Percentiles rank a stretch among this genome's conserved stretches.
Evolutionary conservation across 495 filamentous ascomycete genomes (phyloP).

Genomic region (Tetracladium setigerum): DNA sequence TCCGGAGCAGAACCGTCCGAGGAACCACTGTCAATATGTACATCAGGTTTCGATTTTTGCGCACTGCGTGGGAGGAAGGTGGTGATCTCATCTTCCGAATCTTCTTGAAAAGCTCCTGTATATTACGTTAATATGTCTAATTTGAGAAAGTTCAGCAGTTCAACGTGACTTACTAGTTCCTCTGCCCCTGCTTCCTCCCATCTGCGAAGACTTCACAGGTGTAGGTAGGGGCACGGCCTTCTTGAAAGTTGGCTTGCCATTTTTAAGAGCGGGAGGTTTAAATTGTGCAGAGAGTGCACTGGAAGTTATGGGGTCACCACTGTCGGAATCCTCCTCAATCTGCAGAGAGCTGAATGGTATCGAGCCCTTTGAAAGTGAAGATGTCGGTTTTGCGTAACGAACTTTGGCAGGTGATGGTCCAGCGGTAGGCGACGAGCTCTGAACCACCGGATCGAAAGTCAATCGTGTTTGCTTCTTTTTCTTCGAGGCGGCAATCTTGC

Average conservation of each 20-base stretch:
- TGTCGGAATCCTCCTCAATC: too few species aligned
- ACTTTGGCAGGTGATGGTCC: constrained; percentile 12
- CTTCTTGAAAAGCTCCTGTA: too few species aligned
- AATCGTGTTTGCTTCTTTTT: constrained; percentile 15
- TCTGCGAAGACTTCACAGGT: not conserved
- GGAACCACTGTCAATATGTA: not conserved
- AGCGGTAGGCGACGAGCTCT: constrained; percentile 1
- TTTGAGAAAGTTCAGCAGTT: too few species aligned
- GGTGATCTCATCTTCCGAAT: too few species aligned
- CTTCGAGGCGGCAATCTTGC: too few species aligned
- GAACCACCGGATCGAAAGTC: constrained; percentile 8
- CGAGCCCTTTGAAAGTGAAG: not conserved
- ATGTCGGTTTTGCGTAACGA: constrained; percentile 3
- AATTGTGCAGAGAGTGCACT: too few species aligned
- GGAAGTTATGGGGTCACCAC: too few species aligned
- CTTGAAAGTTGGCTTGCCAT: not conserved
- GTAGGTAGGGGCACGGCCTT: not conserved
- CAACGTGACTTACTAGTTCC: too few species aligned
- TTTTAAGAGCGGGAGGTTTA: not conserved
- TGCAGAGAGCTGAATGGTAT: not conserved
- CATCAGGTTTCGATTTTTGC: too few species aligned
- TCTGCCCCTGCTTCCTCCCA: not conserved
- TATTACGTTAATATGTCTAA: too few species aligned
- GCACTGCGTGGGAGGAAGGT: too few species aligned
- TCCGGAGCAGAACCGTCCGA: constrained; percentile 9